These are phyloP conservation scores for Auricularia heimuer DNA, from an alignment of 768 basidiomycete genomes.

Conservation along the genomic window DNA sequence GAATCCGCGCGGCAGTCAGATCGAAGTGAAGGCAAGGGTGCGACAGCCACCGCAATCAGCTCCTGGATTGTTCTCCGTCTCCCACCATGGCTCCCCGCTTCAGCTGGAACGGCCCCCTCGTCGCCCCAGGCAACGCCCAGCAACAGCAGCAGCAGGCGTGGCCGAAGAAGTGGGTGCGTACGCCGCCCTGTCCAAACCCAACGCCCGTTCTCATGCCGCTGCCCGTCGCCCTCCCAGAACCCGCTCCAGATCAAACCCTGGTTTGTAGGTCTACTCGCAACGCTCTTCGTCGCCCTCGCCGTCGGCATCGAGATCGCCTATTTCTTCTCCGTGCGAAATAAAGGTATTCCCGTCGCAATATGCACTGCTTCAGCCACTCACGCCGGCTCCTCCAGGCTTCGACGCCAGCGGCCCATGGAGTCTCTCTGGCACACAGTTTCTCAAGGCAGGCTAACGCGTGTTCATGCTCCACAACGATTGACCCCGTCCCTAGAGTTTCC, in stretches of 20 bases:
- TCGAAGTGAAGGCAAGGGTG: too few relatives aligned
- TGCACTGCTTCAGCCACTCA: slow-evolving; percentile 1
- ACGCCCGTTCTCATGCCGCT: background rate
- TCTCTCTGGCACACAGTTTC: slow-evolving; percentile 34
- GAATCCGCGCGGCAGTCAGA: too few relatives aligned
- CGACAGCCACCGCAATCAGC: too few relatives aligned
- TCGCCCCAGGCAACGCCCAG: background rate
- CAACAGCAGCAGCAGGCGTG: background rate
- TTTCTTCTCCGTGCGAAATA: slow-evolving; percentile 29
- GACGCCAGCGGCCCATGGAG: slow-evolving; percentile 39
- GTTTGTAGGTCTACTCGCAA: slow-evolving; percentile 1
- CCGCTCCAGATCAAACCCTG: slow-evolving; percentile 5
- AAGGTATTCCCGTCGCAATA: slow-evolving; percentile 27
- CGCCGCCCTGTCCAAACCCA: background rate
- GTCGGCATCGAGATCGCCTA: slow-evolving; percentile 39
- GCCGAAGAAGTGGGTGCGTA: background rate
- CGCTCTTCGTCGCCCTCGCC: slow-evolving; percentile 35
- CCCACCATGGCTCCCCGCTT: background rate
- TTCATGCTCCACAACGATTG: background rate
- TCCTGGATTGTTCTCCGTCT: background rate
- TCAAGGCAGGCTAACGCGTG: slow-evolving; percentile 26
- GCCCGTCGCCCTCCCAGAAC: slow-evolving; percentile 1
- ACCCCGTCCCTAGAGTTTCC: slow-evolving; percentile 36
- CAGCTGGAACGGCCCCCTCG: background rate
- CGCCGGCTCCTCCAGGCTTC: slow-evolving; percentile 36